phyloP scores from a whole-genome alignment of 2,329 filamentous ascomycete species.

The Talaromyces sp. region DNA sequence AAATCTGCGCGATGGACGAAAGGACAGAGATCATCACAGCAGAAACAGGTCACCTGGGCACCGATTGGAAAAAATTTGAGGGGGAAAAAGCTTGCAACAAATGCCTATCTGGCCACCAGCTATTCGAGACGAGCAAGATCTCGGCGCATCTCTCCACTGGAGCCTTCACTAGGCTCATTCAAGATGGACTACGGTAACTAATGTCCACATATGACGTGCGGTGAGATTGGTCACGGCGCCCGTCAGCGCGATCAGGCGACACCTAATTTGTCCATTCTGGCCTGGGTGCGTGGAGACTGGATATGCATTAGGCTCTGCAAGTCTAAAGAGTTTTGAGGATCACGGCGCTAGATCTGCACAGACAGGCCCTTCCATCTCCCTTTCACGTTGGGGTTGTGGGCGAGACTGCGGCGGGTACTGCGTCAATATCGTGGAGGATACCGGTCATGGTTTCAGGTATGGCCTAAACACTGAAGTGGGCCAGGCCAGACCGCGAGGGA shows the following conservation, averaged over 20 bases:
- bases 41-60: not conserved
- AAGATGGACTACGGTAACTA: not conserved
- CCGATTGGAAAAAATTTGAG: not conserved
- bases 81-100: not conserved
- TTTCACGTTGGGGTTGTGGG: not conserved
- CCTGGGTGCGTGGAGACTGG: not conserved
- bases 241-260: slow-evolving; percentile 13
- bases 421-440: slow-evolving; percentile 10
- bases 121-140: not conserved
- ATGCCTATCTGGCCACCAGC: slow-evolving; percentile 1
- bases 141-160: not conserved
- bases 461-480: not conserved
- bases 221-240: slow-evolving; percentile 7
- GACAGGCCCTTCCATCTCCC: not conserved
- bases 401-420: slow-evolving; percentile 3
- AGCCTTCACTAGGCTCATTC: not conserved
- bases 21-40: not conserved
- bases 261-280: slow-evolving; percentile 8
- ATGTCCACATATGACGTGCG: slow-evolving; percentile 14
- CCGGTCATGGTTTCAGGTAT: not conserved
- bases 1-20: not conserved
- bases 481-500: slow-evolving; percentile 1
- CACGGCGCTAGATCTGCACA: slow-evolving; percentile 5
- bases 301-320: not conserved
- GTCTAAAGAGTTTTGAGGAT: not conserved